A percentile compares a stretch with the other conserved stretches of the same genome.
Evolutionary conservation across 768 basidiomycete genomes (phyloP).

Genomic region (Sutorius australiensis): DNA sequence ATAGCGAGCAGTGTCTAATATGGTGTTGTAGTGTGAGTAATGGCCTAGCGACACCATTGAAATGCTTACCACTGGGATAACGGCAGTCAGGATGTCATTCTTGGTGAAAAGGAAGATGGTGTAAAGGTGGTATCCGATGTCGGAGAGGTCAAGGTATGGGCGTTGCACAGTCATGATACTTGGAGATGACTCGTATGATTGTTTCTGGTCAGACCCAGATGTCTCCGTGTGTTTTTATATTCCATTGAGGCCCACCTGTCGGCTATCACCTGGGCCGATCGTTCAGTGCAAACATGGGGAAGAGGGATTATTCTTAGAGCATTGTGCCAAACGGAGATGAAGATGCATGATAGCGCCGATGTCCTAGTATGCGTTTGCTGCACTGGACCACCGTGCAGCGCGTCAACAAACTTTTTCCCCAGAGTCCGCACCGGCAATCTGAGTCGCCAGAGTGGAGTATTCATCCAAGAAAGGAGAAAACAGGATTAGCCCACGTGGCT

Average conservation of each 20-base stretch:
- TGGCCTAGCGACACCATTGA: accelerated
- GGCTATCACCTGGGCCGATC: constrained; percentile 4
- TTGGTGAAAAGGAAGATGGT: constrained; percentile 41
- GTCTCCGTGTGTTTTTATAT: constrained; percentile 5
- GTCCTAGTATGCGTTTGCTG: no score
- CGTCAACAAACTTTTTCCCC: not conserved
- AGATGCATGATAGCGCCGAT: not conserved
- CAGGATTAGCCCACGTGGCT: not conserved
- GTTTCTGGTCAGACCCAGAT: not conserved
- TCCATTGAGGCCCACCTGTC: not conserved
- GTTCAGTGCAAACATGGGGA: not conserved
- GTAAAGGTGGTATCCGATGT: constrained; percentile 23
- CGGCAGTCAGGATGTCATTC: constrained; percentile 44
- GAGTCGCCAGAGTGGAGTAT: not conserved
- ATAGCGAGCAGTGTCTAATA: constrained; percentile 32
- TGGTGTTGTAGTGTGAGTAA: not conserved
- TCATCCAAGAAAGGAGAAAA: not conserved
- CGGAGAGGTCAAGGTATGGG: not conserved
- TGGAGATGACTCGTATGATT: not conserved
- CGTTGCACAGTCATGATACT: constrained; percentile 20
- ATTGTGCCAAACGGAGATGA: not conserved
- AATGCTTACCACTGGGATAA: constrained; percentile 44
- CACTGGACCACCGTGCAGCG: no score
- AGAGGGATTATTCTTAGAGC: not conserved
- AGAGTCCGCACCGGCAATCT: not conserved